Evolutionary conservation across 2,329 filamentous ascomycete species (phyloP).

Genomic region (Lasiodiplodia hormozganensis): DNA sequence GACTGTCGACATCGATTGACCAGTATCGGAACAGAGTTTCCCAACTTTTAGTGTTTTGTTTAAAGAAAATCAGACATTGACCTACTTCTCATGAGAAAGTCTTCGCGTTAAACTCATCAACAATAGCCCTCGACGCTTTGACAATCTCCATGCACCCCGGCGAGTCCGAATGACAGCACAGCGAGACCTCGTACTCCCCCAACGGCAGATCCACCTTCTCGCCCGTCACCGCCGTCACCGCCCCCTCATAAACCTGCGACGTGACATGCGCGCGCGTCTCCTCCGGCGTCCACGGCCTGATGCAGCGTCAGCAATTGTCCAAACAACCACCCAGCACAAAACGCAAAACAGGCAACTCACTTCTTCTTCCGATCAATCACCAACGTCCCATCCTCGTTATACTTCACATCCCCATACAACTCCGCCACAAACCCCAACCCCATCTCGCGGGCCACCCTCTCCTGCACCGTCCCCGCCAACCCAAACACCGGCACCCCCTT

Average conservation of each 20-base stretch:
- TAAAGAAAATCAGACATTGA: no score
- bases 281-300: constrained; percentile 50
- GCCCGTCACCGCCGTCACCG: constrained; percentile 51
- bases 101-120: constrained; percentile 49
- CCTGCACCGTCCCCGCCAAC: constrained; percentile 61
- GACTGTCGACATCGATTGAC: no score
- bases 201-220: constrained; percentile 51
- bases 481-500: constrained; percentile 61
- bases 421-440: constrained; percentile 62
- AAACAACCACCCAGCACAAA: no score
- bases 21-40: no score
- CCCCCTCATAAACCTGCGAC: constrained; percentile 48
- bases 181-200: constrained; percentile 50
- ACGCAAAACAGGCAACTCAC: constrained; percentile 33
- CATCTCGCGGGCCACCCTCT: constrained; percentile 60
- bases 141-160: constrained; percentile 54
- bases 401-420: constrained; percentile 64
- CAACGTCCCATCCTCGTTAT: constrained; percentile 57
- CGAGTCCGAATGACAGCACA: constrained; percentile 55
- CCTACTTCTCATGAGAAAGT: constrained; percentile 30
- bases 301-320: background rate
- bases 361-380: constrained; percentile 67
- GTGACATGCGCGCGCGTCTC: constrained; percentile 51
- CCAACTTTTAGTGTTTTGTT: no score
- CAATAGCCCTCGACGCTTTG: constrained; percentile 49